Percentiles rank a stretch among this genome's conserved stretches.
phyloP scores from a whole-genome alignment of 2,329 filamentous ascomycete genomes.

The Zarea fungicola region DNA sequence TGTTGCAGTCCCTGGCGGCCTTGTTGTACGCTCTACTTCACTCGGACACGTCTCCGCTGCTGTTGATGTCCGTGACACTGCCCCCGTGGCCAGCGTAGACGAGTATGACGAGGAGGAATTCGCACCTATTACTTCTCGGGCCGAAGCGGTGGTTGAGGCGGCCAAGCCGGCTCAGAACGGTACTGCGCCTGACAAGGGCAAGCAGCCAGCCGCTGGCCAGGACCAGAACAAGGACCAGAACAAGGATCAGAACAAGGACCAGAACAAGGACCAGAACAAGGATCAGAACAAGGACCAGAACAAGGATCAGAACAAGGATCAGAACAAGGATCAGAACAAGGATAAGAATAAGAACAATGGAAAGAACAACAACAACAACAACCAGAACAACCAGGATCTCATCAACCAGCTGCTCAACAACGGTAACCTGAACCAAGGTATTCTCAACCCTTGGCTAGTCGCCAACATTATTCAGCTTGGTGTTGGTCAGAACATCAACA shows the following conservation, averaged over 20 bases:
- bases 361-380: constrained; percentile 13
- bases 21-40: constrained; percentile 6
- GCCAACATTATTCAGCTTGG: constrained; percentile 25
- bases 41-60: constrained; percentile 4
- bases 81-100: neutral
- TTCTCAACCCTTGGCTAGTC: constrained; percentile 18
- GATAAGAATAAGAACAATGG: constrained; percentile 14
- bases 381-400: constrained; percentile 20
- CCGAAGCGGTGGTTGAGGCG: constrained; percentile 3
- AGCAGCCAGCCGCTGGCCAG: constrained; percentile 1
- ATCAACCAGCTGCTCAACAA: constrained; percentile 15
- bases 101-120: constrained; percentile 6
- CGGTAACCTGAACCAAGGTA: constrained; percentile 14
- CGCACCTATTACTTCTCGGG: neutral
- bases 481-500: constrained; percentile 22
- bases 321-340: constrained; percentile 11
- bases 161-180: neutral
- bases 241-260: constrained; percentile 10
- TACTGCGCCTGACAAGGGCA: neutral
- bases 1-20: constrained; percentile 21
- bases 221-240: constrained; percentile 1
- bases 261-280: constrained; percentile 14
- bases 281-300: constrained; percentile 8
- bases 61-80: neutral
- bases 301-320: constrained; percentile 6